Conservation (phyloP, 768 basidiomycete species). For the Podaxis sp. region DNA sequence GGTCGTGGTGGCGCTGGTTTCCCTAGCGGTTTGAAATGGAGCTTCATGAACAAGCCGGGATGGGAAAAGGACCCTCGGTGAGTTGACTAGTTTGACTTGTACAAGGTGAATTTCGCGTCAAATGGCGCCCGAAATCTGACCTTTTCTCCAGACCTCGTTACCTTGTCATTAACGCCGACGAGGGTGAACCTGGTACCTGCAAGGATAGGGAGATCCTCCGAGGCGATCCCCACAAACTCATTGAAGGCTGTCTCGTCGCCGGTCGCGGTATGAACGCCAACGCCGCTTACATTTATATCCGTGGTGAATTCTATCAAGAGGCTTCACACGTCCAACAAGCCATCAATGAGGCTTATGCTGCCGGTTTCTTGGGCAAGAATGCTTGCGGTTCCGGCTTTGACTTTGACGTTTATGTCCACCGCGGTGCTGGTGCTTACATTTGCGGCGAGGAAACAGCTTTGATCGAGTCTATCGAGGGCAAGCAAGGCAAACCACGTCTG, state of each 20-base stretch:
- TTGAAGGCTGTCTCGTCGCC: conserved; percentile 96
- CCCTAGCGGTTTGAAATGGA: conserved; percentile 95
- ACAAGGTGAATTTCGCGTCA: background rate
- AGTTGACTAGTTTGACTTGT: conserved; percentile 13
- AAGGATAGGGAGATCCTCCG: conserved; percentile 98
- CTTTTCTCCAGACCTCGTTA: conserved; percentile 72
- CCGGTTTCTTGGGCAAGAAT: conserved; percentile 83
- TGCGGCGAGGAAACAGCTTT: conserved; percentile 98
- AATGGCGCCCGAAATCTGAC: background rate
- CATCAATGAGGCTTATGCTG: conserved; percentile 90
- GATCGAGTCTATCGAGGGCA: conserved; percentile 96
- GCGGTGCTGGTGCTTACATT: conserved; percentile 97
- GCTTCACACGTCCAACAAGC: conserved; percentile 92
- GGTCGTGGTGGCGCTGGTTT: conserved; percentile 97
- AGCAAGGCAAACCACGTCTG: conserved; percentile 95
- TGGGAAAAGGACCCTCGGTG: conserved; percentile 93
- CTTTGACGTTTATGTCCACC: conserved; percentile 99
- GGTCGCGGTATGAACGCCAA: conserved; percentile 96
- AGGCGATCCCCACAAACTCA: conserved; percentile 96
- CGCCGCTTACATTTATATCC: conserved; percentile 99
- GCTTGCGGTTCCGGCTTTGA: conserved; percentile 88
- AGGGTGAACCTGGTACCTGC: conserved; percentile 98
- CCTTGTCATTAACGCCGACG: conserved; percentile 96
- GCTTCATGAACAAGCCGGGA: conserved; percentile 99
- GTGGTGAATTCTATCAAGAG: conserved; percentile 97